A percentile compares a stretch with the other conserved stretches of the same genome.
Conservation (phyloP, 805 yeast genomes). For the Yarrowia sp. region DNA sequence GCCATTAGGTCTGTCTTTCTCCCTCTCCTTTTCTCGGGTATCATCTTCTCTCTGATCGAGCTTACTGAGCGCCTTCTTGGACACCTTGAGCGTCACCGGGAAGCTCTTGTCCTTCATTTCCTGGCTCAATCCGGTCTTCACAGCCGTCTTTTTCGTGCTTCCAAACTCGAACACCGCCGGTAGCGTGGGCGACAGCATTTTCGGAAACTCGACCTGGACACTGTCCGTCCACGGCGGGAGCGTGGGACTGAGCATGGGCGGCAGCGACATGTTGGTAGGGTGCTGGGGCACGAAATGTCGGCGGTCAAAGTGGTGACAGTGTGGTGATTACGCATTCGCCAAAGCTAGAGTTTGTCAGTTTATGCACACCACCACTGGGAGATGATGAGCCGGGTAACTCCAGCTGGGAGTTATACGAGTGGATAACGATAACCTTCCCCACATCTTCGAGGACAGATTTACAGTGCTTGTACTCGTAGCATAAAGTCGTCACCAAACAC, state of each 20-base stretch:
- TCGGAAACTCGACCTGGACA: slow-evolving; percentile 38
- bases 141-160: neutral
- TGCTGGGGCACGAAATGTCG: neutral
- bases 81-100: slow-evolving; percentile 32
- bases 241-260: slow-evolving; percentile 52
- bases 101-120: slow-evolving; percentile 24
- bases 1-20: neutral
- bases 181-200: slow-evolving; percentile 53
- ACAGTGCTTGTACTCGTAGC: no score
- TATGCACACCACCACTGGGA: neutral
- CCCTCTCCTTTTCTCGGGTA: neutral
- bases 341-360: slow-evolving; percentile 10
- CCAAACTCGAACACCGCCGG: slow-evolving; percentile 49
- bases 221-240: slow-evolving; percentile 48
- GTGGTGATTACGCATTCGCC: neutral
- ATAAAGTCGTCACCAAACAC: no score
- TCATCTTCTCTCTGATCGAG: neutral
- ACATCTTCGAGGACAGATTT: neutral
- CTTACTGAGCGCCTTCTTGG: slow-evolving; percentile 6
- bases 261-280: slow-evolving; percentile 43
- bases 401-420: neutral
- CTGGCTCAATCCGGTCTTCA: slow-evolving; percentile 18
- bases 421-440: neutral
- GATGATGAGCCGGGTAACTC: slow-evolving; percentile 17
- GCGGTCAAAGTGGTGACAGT: neutral